Percentiles rank a stretch among this genome's conserved stretches.
These are phyloP conservation scores for Phytophthora litchii DNA, from an alignment of 352 stramenopile species.

Conservation along the genomic window DNA sequence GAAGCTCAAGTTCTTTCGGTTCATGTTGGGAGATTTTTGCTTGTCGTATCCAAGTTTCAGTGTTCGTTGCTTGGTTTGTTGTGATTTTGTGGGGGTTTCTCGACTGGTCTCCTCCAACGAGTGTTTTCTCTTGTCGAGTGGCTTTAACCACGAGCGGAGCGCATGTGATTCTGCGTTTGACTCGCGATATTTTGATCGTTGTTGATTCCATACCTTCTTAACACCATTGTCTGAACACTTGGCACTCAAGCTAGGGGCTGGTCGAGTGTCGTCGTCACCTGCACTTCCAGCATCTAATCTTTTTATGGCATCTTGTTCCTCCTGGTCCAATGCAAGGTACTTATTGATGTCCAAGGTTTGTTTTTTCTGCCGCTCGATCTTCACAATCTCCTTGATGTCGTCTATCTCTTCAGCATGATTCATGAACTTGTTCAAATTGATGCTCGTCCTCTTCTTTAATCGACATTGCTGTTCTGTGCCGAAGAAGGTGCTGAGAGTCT, in stretches of 20 bases:
- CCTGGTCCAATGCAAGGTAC: conserved; percentile 38
- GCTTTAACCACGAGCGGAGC: conserved; percentile 26
- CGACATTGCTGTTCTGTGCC: conserved; percentile 10
- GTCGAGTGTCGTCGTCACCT: background rate
- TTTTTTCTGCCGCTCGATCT: conserved; percentile 36
- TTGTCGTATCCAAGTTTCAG: conserved; percentile 21
- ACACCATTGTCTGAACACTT: conserved; percentile 2
- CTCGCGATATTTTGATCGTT: conserved; percentile 22
- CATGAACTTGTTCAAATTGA: conserved; percentile 35
- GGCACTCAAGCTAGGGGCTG: background rate
- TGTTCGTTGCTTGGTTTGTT: conserved; percentile 15
- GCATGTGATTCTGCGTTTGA: conserved; percentile 8
- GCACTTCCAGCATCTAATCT: conserved; percentile 2
- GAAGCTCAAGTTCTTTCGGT: conserved; percentile 28
- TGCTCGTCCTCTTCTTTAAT: conserved; percentile 25
- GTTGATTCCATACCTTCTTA: conserved; percentile 27
- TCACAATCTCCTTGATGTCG: conserved; percentile 28
- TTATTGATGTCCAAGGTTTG: conserved; percentile 28
- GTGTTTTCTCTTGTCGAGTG: conserved; percentile 8
- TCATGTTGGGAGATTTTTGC: conserved; percentile 14
- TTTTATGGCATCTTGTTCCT: conserved; percentile 22
- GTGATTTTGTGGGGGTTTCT: conserved; percentile 7
- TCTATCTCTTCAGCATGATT: conserved; percentile 41
- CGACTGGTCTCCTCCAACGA: conserved; percentile 14
- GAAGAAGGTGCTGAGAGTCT: conserved; percentile 35